Percentiles rank a stretch among this genome's conserved stretches.
These are phyloP conservation scores for Debaryomyces tyrocola DNA, from an alignment of 805 yeast species.

Conservation along the genomic window DNA sequence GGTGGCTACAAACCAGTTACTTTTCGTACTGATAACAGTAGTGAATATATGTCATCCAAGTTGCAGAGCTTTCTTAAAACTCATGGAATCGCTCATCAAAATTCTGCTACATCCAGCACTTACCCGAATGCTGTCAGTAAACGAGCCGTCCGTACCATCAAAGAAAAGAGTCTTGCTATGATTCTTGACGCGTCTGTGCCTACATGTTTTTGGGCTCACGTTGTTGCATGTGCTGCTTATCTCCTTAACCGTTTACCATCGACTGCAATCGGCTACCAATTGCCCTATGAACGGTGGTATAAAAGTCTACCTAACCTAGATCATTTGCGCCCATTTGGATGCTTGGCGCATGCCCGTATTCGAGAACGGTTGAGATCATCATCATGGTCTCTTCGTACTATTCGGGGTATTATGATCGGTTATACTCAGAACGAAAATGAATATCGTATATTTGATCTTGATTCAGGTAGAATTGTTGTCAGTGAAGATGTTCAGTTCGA, in stretches of 20 bases:
- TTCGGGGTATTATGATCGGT: background rate
- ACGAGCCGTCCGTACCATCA: constrained; percentile 1
- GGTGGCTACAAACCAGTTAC: constrained; percentile 6
- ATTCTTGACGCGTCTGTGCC: background rate
- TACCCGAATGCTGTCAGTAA: constrained; percentile 3
- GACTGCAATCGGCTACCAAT: background rate
- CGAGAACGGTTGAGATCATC: background rate
- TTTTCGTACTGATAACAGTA: constrained; percentile 8
- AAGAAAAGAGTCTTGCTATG: background rate
- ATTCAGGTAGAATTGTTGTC: background rate
- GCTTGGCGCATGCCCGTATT: background rate
- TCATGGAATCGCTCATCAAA: constrained; percentile 1
- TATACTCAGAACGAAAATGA: background rate
- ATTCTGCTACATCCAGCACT: background rate
- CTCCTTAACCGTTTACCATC: background rate
- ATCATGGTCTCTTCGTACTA: background rate
- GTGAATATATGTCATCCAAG: background rate
- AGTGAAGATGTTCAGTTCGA: background rate
- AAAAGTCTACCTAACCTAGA: background rate
- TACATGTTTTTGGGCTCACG: background rate
- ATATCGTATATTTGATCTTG: background rate
- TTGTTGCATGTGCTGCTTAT: background rate
- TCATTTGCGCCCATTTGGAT: background rate
- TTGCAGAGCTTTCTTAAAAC: background rate
- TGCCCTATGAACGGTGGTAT: background rate